Conservation (phyloP, 2,329 filamentous ascomycete species). For the Parastagonospora avenae region DNA sequence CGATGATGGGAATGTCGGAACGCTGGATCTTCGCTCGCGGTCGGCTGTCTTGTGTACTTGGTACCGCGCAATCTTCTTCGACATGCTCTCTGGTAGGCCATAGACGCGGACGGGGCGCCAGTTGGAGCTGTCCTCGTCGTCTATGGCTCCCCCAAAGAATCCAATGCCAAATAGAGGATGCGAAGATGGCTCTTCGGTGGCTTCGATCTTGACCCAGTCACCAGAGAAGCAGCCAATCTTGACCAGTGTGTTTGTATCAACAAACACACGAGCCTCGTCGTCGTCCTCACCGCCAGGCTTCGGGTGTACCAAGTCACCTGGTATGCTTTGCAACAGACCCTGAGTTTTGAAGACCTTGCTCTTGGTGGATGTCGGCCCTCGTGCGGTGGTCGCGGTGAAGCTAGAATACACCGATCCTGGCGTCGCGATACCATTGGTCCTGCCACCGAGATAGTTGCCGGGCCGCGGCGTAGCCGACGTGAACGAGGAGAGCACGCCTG, state of each 20-base stretch:
- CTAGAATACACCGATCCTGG: conserved; percentile 89
- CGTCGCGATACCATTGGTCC: conserved; percentile 75
- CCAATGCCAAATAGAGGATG: conserved; percentile 72
- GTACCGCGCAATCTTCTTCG: conserved; percentile 60
- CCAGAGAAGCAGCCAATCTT: conserved; percentile 96
- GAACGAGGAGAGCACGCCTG: conserved; percentile 79
- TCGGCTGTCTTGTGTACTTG: conserved; percentile 53
- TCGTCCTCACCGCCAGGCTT: conserved; percentile 85
- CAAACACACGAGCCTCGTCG: conserved; percentile 83
- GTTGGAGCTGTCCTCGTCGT: conserved; percentile 63
- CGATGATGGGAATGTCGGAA: conserved; percentile 44
- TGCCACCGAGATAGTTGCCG: conserved; percentile 58
- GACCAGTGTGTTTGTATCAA: conserved; percentile 82
- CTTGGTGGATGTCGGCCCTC: conserved; percentile 67
- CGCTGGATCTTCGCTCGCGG: conserved; percentile 55
- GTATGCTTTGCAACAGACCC: conserved; percentile 72
- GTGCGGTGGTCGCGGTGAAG: conserved; percentile 82
- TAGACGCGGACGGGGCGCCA: conserved; percentile 91
- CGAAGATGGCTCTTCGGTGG: conserved; percentile 72
- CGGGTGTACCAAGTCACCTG: conserved; percentile 81
- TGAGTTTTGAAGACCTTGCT: conserved; percentile 86
- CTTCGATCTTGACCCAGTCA: conserved; percentile 90
- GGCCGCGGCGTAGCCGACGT: conserved; percentile 82
- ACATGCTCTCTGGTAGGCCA: conserved; percentile 76
- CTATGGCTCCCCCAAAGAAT: conserved; percentile 67